These are phyloP conservation scores for Pterocarpus santalinus DNA, from an alignment of 306 rosid genomes.

Conservation along the genomic window DNA sequence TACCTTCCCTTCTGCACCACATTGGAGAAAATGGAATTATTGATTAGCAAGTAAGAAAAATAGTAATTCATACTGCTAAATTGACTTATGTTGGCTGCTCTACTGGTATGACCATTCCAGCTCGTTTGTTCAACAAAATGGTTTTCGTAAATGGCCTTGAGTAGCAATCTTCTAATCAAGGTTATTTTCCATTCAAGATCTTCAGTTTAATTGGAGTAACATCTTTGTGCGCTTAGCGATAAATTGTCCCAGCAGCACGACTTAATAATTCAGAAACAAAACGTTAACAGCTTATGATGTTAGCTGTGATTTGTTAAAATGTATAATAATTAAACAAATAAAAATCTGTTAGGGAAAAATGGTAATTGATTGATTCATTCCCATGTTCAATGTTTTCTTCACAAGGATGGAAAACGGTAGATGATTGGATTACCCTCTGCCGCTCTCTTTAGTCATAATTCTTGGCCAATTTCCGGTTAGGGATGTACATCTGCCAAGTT, in stretches of 20 bases:
- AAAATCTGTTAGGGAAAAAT: not conserved
- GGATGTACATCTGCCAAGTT: not conserved
- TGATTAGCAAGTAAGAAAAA: slow-evolving; percentile 26
- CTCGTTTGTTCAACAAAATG: slow-evolving; percentile 9
- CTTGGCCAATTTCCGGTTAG: not conserved
- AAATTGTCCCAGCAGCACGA: not conserved
- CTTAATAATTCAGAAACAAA: slow-evolving; percentile 2
- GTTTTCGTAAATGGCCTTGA: not conserved
- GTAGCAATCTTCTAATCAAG: not conserved
- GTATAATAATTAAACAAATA: not conserved
- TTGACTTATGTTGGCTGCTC: not conserved
- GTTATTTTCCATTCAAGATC: not conserved
- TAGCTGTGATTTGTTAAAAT: not conserved
- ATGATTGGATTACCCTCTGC: not conserved
- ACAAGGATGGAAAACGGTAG: not conserved
- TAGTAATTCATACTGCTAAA: slow-evolving; percentile 26
- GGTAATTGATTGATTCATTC: not conserved
- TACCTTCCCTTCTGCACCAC: slow-evolving; percentile 21
- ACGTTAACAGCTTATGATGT: not conserved
- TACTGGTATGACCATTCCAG: not conserved
- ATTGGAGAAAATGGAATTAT: slow-evolving; percentile 23
- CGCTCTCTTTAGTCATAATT: not conserved
- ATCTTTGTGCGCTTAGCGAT: not conserved
- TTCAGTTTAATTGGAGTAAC: not conserved
- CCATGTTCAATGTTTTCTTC: not conserved